These are phyloP conservation scores for Xylariales sp. DNA, from an alignment of 2,329 filamentous ascomycete species.

Conservation along the genomic window DNA sequence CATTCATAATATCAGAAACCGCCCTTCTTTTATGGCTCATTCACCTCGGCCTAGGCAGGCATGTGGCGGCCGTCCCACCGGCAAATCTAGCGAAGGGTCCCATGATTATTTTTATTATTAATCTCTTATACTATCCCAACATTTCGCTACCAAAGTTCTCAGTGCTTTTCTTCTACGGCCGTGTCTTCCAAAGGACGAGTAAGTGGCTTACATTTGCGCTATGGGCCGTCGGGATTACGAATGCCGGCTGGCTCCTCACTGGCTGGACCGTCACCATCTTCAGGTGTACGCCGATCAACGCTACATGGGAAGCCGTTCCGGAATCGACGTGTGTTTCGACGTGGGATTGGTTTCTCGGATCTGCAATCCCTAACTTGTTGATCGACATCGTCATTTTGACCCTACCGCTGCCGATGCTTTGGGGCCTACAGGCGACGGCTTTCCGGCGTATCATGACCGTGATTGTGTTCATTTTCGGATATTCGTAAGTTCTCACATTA, in stretches of 20 bases:
- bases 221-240: background rate
- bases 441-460: background rate
- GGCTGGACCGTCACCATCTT: background rate
- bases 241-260: background rate
- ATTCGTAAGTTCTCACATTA: background rate
- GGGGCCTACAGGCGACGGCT: slow-evolving; percentile 2
- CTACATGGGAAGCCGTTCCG: background rate
- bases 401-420: background rate
- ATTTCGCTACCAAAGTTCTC: background rate
- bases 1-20: too few relatives aligned
- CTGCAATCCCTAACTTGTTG: background rate
- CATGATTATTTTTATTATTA: background rate
- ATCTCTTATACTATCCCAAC: background rate
- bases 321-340: background rate
- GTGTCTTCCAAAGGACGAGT: background rate
- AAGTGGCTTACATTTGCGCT: background rate
- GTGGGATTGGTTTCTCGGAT: too few relatives aligned
- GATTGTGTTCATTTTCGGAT: background rate
- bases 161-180: background rate
- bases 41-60: too few relatives aligned
- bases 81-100: too few relatives aligned
- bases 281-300: background rate
- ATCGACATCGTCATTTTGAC: background rate
- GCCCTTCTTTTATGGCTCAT: too few relatives aligned
- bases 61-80: too few relatives aligned